phyloP scores from a whole-genome alignment of 2,329 filamentous ascomycete species.

The Alternaria sp. region DNA sequence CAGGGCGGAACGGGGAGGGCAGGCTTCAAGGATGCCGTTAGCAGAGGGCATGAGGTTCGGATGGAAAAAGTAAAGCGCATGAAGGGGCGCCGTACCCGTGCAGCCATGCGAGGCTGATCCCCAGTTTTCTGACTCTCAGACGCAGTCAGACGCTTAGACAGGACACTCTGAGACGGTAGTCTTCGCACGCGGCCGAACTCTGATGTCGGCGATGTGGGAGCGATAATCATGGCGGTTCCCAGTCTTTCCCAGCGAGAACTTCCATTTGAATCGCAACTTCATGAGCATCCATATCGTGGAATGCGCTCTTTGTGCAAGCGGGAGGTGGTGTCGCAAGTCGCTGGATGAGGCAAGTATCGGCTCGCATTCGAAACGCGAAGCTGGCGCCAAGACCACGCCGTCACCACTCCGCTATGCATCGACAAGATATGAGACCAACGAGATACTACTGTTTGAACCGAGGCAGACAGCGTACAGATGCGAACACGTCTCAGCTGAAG shows the following conservation, averaged over 20 bases:
- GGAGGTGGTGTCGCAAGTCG: slow-evolving; percentile 2
- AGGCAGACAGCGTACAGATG: neutral
- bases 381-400: slow-evolving; percentile 7
- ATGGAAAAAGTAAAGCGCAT: slow-evolving; percentile 6
- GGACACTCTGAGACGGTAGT: slow-evolving; percentile 9
- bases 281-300: neutral
- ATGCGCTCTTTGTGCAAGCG: neutral
- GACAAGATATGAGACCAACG: neutral
- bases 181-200: neutral
- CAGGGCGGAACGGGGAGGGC: neutral
- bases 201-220: neutral
- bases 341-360: slow-evolving; percentile 9
- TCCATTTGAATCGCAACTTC: neutral
- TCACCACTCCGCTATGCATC: neutral
- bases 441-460: neutral
- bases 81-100: slow-evolving; percentile 1
- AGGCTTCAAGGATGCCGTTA: slow-evolving; percentile 3
- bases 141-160: slow-evolving; percentile 7
- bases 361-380: slow-evolving; percentile 11
- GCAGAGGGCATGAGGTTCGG: neutral
- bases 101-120: slow-evolving; percentile 4
- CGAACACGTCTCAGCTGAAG: neutral
- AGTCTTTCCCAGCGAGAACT: neutral
- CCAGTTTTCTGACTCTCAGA: slow-evolving; percentile 3
- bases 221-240: neutral